Percentiles rank a stretch among this genome's conserved stretches.
Evolutionary conservation across 108 stramenopile species (phyloP).

Genomic region (Conticribra weissflogii): DNA sequence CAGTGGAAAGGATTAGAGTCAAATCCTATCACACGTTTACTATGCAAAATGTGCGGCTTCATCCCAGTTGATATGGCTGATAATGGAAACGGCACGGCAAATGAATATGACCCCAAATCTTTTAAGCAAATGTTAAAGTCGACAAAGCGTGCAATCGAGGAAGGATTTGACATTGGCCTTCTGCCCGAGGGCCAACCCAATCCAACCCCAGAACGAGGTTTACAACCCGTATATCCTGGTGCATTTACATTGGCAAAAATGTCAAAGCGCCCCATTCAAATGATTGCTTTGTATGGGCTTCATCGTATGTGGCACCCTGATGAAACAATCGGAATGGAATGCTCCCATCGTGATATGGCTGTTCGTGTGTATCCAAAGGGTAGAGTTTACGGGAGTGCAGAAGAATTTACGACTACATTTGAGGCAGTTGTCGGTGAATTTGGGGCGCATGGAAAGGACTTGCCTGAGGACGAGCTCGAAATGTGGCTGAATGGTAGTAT

Average conservation of each 20-base stretch:
- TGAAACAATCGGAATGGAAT: constrained; percentile 70
- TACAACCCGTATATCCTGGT: constrained; percentile 79
- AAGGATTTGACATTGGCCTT: constrained; percentile 89
- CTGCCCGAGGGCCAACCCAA: constrained; percentile 90
- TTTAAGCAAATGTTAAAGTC: constrained; percentile 74
- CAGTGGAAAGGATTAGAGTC: constrained; percentile 83
- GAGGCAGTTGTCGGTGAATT: constrained; percentile 78
- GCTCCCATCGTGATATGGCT: constrained; percentile 58
- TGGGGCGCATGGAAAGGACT: constrained; percentile 69
- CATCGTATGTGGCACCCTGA: constrained; percentile 84
- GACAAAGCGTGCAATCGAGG: constrained; percentile 75
- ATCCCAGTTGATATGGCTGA: constrained; percentile 87
- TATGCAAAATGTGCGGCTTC: constrained; percentile 85
- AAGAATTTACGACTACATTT: constrained; percentile 79
- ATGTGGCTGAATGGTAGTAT: constrained; percentile 50
- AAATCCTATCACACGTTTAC: constrained; percentile 72
- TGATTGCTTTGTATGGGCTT: constrained; percentile 79
- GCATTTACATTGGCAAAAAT: constrained; percentile 83
- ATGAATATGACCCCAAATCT: constrained; percentile 78
- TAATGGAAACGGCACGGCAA: constrained; percentile 78
- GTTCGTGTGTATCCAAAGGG: constrained; percentile 71
- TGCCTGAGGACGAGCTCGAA: constrained; percentile 47
- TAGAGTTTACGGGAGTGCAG: constrained; percentile 48
- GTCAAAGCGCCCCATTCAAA: constrained; percentile 77
- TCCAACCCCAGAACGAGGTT: constrained; percentile 75